Evolutionary conservation across 441 rosid genomes (phyloP).

Genomic region (Bruguiera hainesii): DNA sequence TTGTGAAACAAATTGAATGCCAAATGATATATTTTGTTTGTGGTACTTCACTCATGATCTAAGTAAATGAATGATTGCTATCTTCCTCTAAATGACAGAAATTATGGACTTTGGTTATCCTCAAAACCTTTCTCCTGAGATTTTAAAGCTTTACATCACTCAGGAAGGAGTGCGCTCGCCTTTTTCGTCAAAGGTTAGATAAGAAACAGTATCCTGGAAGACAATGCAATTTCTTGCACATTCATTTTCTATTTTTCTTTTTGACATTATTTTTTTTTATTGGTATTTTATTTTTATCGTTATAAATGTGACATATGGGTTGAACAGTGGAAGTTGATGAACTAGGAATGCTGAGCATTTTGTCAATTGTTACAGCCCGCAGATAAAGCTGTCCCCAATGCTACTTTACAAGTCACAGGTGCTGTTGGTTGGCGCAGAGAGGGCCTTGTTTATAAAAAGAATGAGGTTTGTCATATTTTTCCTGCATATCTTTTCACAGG

Average conservation of each 20-base stretch:
- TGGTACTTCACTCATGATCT: not conserved
- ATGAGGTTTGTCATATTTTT: constrained; percentile 51
- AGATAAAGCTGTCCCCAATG: constrained; percentile 95
- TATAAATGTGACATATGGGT: not conserved
- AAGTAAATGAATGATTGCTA: constrained; percentile 14
- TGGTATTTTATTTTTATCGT: not conserved
- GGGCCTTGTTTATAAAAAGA: constrained; percentile 92
- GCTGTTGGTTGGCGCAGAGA: constrained; percentile 99
- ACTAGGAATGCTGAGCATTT: not conserved
- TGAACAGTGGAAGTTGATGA: not conserved
- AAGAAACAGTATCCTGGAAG: not conserved
- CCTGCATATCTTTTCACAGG: constrained; percentile 4
- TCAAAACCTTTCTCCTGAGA: constrained; percentile 97
- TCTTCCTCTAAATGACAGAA: constrained; percentile 48
- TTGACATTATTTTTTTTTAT: not conserved
- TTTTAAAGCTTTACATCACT: constrained; percentile 92
- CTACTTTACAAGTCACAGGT: constrained; percentile 99
- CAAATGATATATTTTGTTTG: not conserved
- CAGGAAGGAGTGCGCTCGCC: constrained; percentile 99
- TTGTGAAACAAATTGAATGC: not conserved
- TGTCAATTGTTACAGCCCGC: constrained; percentile 46
- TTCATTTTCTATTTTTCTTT: not conserved
- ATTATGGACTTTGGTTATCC: constrained; percentile 99
- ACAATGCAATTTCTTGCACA: constrained; percentile 1
- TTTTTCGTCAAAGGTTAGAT: constrained; percentile 85